These are phyloP conservation scores for Xeromyces bisporus DNA, from an alignment of 495 filamentous ascomycete genomes.

Conservation along the genomic window DNA sequence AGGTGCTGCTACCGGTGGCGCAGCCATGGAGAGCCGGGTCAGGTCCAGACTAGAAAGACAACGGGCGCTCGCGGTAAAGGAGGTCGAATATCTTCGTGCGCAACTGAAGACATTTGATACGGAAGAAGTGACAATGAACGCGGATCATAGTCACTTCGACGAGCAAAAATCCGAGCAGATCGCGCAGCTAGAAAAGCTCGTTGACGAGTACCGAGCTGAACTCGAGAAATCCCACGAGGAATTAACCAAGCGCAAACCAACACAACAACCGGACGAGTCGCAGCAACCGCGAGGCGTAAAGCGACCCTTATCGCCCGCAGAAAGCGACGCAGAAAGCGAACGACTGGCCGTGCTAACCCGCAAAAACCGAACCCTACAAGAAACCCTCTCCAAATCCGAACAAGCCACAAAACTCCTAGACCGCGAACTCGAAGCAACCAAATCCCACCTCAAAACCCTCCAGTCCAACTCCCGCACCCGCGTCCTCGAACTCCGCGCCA, in stretches of 20 bases:
- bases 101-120: slow-evolving; percentile 83
- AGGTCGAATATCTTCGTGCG: slow-evolving; percentile 82
- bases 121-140: slow-evolving; percentile 73
- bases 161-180: slow-evolving; percentile 60
- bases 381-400: slow-evolving; percentile 50
- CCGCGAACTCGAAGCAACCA: slow-evolving; percentile 54
- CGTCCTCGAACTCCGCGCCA: slow-evolving; percentile 70
- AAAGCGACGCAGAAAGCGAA: slow-evolving; percentile 51
- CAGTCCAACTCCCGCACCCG: slow-evolving; percentile 62
- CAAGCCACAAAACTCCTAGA: slow-evolving; percentile 46
- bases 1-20: slow-evolving; percentile 16
- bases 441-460: slow-evolving; percentile 54
- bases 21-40: slow-evolving; percentile 30
- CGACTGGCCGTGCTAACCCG: slow-evolving; percentile 67
- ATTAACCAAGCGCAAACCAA: slow-evolving; percentile 41
- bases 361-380: slow-evolving; percentile 73
- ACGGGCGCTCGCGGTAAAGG: slow-evolving; percentile 67
- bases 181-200: slow-evolving; percentile 61
- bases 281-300: slow-evolving; percentile 20
- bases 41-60: slow-evolving; percentile 71
- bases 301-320: slow-evolving; percentile 39
- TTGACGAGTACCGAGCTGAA: slow-evolving; percentile 82
- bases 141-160: slow-evolving; percentile 49
- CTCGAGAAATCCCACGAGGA: slow-evolving; percentile 56
- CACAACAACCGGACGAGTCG: slow-evolving; percentile 17